Evolutionary conservation across 2,329 filamentous ascomycete genomes (phyloP), one percentile per base, ranked within the genome.

Genomic region (Penicillium fuscoglaucum): DNA sequence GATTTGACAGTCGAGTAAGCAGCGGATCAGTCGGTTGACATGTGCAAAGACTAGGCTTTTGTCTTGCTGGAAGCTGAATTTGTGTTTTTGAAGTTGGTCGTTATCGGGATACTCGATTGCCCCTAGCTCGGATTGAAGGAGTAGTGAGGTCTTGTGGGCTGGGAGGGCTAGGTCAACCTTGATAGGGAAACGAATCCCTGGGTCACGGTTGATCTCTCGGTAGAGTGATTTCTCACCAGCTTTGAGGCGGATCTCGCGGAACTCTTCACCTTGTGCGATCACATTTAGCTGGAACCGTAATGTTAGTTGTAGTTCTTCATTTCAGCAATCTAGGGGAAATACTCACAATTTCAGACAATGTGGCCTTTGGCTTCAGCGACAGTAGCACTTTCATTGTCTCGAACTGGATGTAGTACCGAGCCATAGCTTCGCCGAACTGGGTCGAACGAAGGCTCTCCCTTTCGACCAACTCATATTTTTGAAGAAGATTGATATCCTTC

Each of bases 401-500:
- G 65, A 93, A 93, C 24, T 85, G 85, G 3, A 95, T 79, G 76
- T 91, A 93, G 71, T 93, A 96, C 48, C 86, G 84, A 44, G 90
- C 89, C 91, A 96, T 96, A 5, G 88, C 88, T 56, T 88, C 82
- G 1, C 91, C 91, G 68, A 89, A 90, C 49, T 87, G 85, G 0
- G 90, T 93, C 45, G 84, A 86, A 28, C 76, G 79, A 48, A 93
- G 81, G 4, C 74, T 74, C 0, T 78, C 72, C 2, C 72, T 60
- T 1, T 79, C 80, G 13, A 92, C 78, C 7, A 95, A 78, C 0
- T 81, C 77, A 39, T 79, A 73, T 28, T 88, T 80, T 58, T 85
- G 81, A 1, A 96, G 78, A n/a, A 86, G 78, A 12, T 78, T 80
- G 41, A 95, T 84, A 58, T 90, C 86, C 51, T 84, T 84, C 64